phyloP scores from a whole-genome alignment of 805 yeast species.

The Clavispora fructus region DNA sequence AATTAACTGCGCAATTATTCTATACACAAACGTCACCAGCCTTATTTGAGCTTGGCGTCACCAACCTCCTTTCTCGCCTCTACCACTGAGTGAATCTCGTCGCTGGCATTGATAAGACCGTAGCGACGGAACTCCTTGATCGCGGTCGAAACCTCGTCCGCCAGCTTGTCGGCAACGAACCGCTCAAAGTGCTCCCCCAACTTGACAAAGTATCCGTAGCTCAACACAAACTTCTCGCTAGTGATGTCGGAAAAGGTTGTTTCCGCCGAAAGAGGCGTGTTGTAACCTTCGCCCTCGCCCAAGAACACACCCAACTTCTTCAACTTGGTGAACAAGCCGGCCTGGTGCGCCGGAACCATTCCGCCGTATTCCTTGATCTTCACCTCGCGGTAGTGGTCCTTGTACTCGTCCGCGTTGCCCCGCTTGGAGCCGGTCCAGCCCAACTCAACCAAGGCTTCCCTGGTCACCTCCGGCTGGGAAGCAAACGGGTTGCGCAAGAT shows the following conservation, averaged over 20 bases:
- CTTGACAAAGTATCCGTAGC: constrained; percentile 50
- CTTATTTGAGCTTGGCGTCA: constrained; percentile 10
- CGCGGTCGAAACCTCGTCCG: constrained; percentile 32
- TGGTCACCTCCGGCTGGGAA: constrained; percentile 28
- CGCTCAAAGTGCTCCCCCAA: constrained; percentile 46
- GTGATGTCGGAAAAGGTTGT: constrained; percentile 32
- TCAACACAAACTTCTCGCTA: constrained; percentile 43
- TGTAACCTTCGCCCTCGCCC: constrained; percentile 80
- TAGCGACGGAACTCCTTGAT: constrained; percentile 63
- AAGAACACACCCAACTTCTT: constrained; percentile 56
- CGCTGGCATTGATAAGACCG: constrained; percentile 54
- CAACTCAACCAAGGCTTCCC: constrained; percentile 53
- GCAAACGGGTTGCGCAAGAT: constrained; percentile 24
- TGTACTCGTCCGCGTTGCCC: constrained; percentile 65
- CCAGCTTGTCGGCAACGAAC: constrained; percentile 31
- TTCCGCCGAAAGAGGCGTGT: constrained; percentile 46
- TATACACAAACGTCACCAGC: not conserved
- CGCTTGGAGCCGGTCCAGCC: constrained; percentile 97
- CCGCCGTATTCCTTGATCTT: constrained; percentile 68
- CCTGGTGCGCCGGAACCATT: constrained; percentile 66
- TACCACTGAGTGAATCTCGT: constrained; percentile 33
- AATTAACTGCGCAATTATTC: not conserved
- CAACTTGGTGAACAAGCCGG: constrained; percentile 61
- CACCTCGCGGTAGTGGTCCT: constrained; percentile 59
- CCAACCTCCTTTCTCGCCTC: constrained; percentile 33